These are phyloP conservation scores for Nicotiana benthamiana DNA, from an alignment of 257 asterid genomes.

Conservation along the genomic window DNA sequence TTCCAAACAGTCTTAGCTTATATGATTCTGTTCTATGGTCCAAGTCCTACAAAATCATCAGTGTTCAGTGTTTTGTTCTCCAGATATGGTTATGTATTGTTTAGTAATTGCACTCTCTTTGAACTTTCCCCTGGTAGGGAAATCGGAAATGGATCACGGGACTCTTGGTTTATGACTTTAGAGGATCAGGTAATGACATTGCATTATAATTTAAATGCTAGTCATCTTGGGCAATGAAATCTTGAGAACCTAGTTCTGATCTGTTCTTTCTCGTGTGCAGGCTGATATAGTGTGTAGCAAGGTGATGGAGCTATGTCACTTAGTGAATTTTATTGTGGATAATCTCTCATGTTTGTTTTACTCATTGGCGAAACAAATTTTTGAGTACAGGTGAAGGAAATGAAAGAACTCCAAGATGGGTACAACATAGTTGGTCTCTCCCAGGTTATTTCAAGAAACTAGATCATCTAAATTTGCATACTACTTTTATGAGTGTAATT, in stretches of 20 bases:
- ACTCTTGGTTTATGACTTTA: slow-evolving; percentile 88
- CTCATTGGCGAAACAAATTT: slow-evolving; percentile 9
- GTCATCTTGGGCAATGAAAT: not conserved
- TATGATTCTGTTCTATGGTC: not conserved
- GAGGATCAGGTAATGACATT: slow-evolving; percentile 52
- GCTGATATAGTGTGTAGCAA: slow-evolving; percentile 71
- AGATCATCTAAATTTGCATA: not conserved
- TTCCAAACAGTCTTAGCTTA: not conserved
- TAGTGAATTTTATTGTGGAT: slow-evolving; percentile 8
- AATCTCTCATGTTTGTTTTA: not conserved
- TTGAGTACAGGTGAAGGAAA: slow-evolving; percentile 66
- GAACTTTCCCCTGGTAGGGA: slow-evolving; percentile 36
- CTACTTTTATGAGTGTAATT: not conserved
- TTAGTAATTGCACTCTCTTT: not conserved
- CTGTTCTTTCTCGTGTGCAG: slow-evolving; percentile 37
- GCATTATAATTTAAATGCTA: not conserved
- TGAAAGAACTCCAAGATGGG: slow-evolving; percentile 72
- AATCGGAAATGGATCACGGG: slow-evolving; percentile 89
- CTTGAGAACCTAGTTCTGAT: slow-evolving; percentile 11
- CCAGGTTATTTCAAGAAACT: slow-evolving; percentile 45
- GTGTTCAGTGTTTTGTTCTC: not conserved
- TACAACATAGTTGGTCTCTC: slow-evolving; percentile 95
- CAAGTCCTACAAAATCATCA: not conserved
- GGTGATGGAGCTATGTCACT: slow-evolving; percentile 33
- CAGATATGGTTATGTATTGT: not conserved